phyloP scores from a whole-genome alignment of 1,284 basidiomycete genomes.

The Leccinum variabile region DNA sequence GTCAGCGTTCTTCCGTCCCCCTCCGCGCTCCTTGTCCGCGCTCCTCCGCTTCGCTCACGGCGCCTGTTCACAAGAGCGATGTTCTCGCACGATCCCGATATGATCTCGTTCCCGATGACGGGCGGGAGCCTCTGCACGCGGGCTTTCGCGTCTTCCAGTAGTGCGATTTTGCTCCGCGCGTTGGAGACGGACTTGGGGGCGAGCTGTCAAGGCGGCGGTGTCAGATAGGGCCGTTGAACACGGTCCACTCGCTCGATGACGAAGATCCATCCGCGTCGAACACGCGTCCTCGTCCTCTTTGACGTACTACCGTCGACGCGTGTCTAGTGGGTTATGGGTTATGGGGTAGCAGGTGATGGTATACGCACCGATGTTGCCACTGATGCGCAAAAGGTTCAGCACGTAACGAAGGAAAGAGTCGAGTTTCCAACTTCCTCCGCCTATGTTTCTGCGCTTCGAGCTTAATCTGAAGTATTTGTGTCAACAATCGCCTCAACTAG shows the following conservation, averaged over 20 bases:
- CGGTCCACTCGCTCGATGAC: background rate
- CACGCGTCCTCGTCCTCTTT: slow-evolving; percentile 14
- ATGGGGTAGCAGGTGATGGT: background rate
- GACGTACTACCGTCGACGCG: background rate
- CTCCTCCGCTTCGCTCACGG: slow-evolving; percentile 5
- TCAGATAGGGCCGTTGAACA: background rate
- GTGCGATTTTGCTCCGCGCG: slow-evolving; percentile 10
- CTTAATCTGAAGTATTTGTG: background rate
- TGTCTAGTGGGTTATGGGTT: background rate
- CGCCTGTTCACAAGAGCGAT: slow-evolving; percentile 5
- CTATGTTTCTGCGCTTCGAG: slow-evolving; percentile 8
- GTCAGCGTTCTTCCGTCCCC: slow-evolving; percentile 7
- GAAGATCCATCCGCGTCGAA: slow-evolving; percentile 12
- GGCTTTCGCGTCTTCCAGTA: slow-evolving; percentile 11
- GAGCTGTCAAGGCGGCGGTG: background rate
- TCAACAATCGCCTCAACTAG: background rate
- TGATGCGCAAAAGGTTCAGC: background rate
- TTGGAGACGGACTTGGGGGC: background rate
- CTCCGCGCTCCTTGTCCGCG: slow-evolving; percentile 8
- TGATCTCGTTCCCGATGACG: slow-evolving; percentile 7
- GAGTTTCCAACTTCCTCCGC: background rate
- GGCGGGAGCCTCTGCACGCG: slow-evolving; percentile 6
- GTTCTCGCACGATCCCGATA: slow-evolving; percentile 11
- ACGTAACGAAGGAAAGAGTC: background rate
- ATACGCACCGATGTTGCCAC: slow-evolving; percentile 4